A percentile compares a stretch with the other conserved stretches of the same genome.
phyloP scores from a whole-genome alignment of 1,284 basidiomycete species.

The Schizophyllum commune region DNA sequence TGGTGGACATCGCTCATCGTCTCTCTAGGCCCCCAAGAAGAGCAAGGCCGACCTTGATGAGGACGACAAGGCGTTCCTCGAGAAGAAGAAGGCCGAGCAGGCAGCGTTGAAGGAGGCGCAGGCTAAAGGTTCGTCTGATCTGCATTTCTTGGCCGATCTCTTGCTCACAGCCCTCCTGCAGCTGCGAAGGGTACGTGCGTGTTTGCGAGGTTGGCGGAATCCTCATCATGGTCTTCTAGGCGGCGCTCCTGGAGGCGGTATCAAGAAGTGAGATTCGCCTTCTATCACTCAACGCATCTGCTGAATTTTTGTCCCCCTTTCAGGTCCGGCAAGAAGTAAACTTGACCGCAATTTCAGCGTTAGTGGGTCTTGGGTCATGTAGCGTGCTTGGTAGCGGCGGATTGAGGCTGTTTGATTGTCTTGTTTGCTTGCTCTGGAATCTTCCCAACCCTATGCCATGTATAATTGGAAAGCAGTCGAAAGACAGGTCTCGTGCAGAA shows the following conservation, averaged over 20 bases:
- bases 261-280: conserved; percentile 63
- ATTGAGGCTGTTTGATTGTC: background rate
- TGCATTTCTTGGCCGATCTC: background rate
- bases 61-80: conserved; percentile 64
- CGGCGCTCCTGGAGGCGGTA: conserved; percentile 63
- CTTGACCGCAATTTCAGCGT: background rate
- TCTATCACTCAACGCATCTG: conserved; percentile 1
- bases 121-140: conserved; percentile 48
- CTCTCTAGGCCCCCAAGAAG: conserved; percentile 65
- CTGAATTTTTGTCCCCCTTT: conserved; percentile 8
- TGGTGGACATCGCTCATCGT: background rate
- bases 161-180: conserved; percentile 18
- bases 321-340: conserved; percentile 69
- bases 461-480: background rate
- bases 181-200: conserved; percentile 52
- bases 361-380: background rate
- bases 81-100: conserved; percentile 64
- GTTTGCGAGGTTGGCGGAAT: background rate
- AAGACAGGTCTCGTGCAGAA: background rate
- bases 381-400: background rate
- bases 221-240: conserved; percentile 28
- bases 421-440: background rate
- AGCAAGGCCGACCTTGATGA: conserved; percentile 65
- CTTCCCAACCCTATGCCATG: background rate
- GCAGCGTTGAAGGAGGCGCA: conserved; percentile 60